Evolutionary conservation across 192 early-diverging fungal species (phyloP).

Genomic region (Coemansia sp.): DNA sequence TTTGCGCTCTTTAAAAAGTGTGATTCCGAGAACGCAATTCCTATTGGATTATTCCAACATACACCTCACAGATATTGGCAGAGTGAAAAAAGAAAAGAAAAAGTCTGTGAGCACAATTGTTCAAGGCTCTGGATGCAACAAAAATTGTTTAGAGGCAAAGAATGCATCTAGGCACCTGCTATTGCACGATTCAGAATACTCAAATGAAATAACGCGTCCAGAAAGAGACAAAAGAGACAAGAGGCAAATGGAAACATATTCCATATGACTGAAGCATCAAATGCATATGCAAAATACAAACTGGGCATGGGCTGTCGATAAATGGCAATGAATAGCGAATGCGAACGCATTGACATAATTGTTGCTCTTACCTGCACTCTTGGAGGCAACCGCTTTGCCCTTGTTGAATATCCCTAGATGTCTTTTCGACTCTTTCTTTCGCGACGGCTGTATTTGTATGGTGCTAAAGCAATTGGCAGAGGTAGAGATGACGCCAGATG

Average conservation of each 20-base stretch:
- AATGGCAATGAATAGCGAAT: neutral
- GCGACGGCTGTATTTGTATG: conserved; percentile 23
- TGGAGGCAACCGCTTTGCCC: conserved; percentile 50
- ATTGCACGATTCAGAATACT: conserved; percentile 5
- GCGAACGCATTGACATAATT: neutral
- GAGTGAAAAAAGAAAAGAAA: neutral
- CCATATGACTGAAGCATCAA: neutral
- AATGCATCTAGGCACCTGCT: neutral
- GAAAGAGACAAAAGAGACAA: neutral
- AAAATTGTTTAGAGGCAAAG: neutral
- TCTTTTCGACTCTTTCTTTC: conserved; percentile 7
- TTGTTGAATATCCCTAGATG: conserved; percentile 48
- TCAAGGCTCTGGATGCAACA: neutral
- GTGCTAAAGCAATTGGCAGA: conserved; percentile 11
- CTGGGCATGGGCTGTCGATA: neutral
- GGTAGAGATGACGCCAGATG: neutral
- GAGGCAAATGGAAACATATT: neutral
- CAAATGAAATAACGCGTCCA: neutral
- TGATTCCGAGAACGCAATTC: conserved; percentile 41
- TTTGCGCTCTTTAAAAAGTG: conserved; percentile 39
- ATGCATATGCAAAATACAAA: neutral
- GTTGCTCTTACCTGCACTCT: conserved; percentile 26
- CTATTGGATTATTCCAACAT: conserved; percentile 18
- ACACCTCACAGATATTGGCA: neutral
- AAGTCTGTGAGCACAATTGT: neutral